Conservation (phyloP, 768 basidiomycete genomes). For the Cystobasidiopsis lactophilus region DNA sequence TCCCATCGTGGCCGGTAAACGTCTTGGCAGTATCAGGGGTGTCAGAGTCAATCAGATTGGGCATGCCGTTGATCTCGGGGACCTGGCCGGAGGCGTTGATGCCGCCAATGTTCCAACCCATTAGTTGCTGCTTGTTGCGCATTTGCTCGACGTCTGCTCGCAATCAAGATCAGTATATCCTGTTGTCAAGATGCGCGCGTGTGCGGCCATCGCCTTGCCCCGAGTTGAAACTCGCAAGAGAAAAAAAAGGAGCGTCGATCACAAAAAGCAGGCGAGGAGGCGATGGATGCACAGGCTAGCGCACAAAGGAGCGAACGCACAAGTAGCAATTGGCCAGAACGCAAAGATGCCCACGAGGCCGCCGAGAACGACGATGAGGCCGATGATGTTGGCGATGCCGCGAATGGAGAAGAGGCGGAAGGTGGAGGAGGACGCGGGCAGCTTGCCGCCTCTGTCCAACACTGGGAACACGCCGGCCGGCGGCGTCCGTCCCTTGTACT, state of each 20-base stretch:
- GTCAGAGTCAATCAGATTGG: constrained; percentile 47
- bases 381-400: constrained; percentile 61
- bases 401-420: constrained; percentile 28
- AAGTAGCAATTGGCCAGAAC: constrained; percentile 48
- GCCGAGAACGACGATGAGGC: constrained; percentile 45
- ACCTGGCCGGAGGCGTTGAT: constrained; percentile 76
- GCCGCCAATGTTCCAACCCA: constrained; percentile 58
- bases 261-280: neutral
- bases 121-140: neutral
- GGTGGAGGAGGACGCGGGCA: constrained; percentile 30
- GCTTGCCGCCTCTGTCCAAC: neutral
- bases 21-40: constrained; percentile 33
- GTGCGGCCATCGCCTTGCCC: neutral
- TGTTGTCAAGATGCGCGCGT: no score
- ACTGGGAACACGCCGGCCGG: no score
- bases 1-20: constrained; percentile 41
- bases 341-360: constrained; percentile 63
- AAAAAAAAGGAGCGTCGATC: neutral
- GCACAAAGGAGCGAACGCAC: no score
- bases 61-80: constrained; percentile 46
- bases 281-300: no score
- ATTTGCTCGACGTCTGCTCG: neutral
- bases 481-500: no score
- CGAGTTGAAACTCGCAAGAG: neutral
- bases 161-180: neutral